Evolutionary conservation across 192 early-diverging fungal species (phyloP).

Genomic region (Backusella tarrabulga): DNA sequence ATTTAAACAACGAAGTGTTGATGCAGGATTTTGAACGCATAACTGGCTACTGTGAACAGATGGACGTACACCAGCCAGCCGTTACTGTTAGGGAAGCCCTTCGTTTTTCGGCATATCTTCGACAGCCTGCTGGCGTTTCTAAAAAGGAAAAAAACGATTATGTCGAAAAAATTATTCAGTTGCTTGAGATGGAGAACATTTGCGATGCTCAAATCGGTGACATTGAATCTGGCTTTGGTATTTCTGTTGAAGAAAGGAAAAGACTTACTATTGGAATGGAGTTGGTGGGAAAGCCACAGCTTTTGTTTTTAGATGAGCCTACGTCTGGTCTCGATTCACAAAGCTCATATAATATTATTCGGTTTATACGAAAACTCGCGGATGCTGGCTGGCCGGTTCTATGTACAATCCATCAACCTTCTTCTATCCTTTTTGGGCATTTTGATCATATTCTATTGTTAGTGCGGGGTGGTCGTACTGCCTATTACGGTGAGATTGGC

Average conservation of each 20-base stretch:
- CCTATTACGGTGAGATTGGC: constrained; percentile 82
- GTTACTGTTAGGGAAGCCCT: constrained; percentile 91
- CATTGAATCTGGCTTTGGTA: constrained; percentile 55
- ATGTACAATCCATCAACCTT: constrained; percentile 88
- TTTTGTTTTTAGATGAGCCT: constrained; percentile 76
- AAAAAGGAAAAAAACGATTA: constrained; percentile 44
- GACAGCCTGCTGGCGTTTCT: constrained; percentile 57
- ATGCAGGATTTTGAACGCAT: constrained; percentile 54
- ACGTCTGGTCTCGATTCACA: constrained; percentile 78
- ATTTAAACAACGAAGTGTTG: constrained; percentile 50
- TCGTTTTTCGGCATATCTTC: constrained; percentile 71
- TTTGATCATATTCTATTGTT: constrained; percentile 83
- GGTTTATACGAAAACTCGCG: constrained; percentile 67
- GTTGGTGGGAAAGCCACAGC: constrained; percentile 72
- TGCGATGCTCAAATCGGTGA: constrained; percentile 55
- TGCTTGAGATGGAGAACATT: constrained; percentile 60
- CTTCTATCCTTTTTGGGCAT: constrained; percentile 74
- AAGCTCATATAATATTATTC: constrained; percentile 69
- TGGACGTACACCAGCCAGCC: constrained; percentile 81
- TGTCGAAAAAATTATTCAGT: constrained; percentile 49
- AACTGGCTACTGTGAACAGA: constrained; percentile 85
- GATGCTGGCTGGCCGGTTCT: constrained; percentile 66
- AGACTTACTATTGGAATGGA: constrained; percentile 83
- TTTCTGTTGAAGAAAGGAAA: constrained; percentile 80
- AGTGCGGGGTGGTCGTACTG: constrained; percentile 75